Evolutionary conservation across 768 basidiomycete genomes (phyloP).

Genomic region (Tremella mesenterica): DNA sequence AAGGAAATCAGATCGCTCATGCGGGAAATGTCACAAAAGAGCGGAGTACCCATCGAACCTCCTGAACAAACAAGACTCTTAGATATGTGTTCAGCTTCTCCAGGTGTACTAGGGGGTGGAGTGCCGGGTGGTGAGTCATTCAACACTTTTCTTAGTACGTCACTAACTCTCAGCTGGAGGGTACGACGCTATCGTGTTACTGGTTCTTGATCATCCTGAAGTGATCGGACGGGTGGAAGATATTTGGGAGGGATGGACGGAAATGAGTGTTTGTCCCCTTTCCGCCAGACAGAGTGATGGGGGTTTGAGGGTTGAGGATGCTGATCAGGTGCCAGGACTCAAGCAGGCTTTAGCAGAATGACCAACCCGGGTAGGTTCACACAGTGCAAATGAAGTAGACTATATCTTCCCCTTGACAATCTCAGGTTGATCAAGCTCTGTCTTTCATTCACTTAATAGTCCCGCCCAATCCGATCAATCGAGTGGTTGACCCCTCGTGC

Average conservation of each 20-base stretch:
- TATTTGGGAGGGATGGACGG: constrained; percentile 42
- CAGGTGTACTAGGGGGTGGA: constrained; percentile 86
- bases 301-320: constrained; percentile 20
- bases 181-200: constrained; percentile 91
- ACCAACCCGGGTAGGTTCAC: too few relatives aligned
- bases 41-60: constrained; percentile 84
- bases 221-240: constrained; percentile 43
- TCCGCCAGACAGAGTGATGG: constrained; percentile 35
- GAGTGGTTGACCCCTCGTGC: too few relatives aligned
- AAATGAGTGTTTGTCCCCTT: constrained; percentile 47
- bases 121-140: constrained; percentile 77
- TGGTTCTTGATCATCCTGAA: constrained; percentile 54
- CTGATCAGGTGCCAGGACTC: constrained; percentile 1
- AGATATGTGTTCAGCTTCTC: constrained; percentile 60
- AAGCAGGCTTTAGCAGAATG: too few relatives aligned
- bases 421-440: too few relatives aligned
- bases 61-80: constrained; percentile 73
- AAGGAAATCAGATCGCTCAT: constrained; percentile 66
- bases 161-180: constrained; percentile 65
- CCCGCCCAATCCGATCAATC: too few relatives aligned
- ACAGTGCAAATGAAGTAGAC: too few relatives aligned
- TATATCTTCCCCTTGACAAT: too few relatives aligned
- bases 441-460: too few relatives aligned
- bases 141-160: neutral
- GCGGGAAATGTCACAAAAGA: constrained; percentile 69